Evolutionary conservation across 2,329 filamentous ascomycete species (phyloP).

Genomic region (Epichloe bromicola): DNA sequence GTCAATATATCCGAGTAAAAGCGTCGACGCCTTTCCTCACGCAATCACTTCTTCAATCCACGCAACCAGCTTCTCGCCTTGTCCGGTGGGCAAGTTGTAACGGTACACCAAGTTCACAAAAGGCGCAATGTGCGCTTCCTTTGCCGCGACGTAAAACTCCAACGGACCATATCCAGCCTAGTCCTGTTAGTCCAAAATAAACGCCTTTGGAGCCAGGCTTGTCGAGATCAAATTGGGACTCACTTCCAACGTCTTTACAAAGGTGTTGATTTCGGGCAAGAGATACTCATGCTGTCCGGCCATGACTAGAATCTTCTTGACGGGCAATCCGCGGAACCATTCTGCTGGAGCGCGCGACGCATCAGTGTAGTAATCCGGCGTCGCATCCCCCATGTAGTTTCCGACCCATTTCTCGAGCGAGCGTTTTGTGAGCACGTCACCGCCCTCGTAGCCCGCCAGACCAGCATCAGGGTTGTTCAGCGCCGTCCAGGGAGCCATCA

Average conservation of each 20-base stretch:
- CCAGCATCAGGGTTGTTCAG: conserved; percentile 1
- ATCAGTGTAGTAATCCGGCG: conserved; percentile 10
- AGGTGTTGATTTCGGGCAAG: conserved; percentile 7
- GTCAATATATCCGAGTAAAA: no score
- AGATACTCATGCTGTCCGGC: conserved; percentile 10
- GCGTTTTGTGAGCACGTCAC: conserved; percentile 6
- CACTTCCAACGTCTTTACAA: conserved; percentile 10
- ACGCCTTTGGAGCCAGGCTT: no score
- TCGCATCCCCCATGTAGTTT: conserved; percentile 6
- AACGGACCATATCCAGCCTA: conserved; percentile 6
- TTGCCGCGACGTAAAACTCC: conserved; percentile 8
- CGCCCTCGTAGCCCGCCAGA: conserved; percentile 5
- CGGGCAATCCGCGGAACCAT: conserved; percentile 10
- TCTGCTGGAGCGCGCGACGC: conserved; percentile 7
- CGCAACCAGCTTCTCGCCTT: conserved; percentile 10
- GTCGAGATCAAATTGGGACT: not conserved
- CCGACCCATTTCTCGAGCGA: conserved; percentile 4
- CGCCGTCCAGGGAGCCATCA: conserved; percentile 10
- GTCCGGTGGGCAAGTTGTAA: conserved; percentile 8
- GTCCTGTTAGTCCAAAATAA: not conserved
- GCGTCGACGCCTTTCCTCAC: not conserved
- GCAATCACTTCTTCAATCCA: conserved; percentile 8
- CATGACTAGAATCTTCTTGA: conserved; percentile 7
- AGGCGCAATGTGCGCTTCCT: conserved; percentile 10
- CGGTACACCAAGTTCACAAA: conserved; percentile 9